A percentile compares a stretch with the other conserved stretches of the same genome.
phyloP scores from a whole-genome alignment of 2,329 filamentous ascomycete genomes.

The Stagonosporopsis cucurbitacearum region DNA sequence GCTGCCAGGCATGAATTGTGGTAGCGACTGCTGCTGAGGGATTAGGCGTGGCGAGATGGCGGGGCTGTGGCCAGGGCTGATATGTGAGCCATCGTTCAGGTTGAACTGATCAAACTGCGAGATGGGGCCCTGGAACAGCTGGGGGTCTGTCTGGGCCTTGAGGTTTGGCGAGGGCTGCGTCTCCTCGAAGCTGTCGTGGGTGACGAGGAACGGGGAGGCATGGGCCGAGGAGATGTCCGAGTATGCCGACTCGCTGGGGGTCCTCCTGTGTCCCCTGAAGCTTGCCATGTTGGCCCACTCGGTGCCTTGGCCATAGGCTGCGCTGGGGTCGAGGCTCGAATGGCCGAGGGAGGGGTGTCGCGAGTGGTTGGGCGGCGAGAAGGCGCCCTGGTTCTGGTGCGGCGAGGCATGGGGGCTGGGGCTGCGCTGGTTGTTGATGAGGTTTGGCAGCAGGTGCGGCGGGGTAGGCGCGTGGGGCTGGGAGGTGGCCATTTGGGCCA shows the following conservation, averaged over 20 bases:
- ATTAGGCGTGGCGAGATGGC: constrained; percentile 70
- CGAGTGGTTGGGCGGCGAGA: constrained; percentile 63
- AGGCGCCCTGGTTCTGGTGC: constrained; percentile 59
- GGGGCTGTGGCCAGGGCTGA: constrained; percentile 73
- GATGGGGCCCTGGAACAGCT: constrained; percentile 74
- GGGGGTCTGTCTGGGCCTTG: constrained; percentile 71
- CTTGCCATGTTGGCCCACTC: constrained; percentile 66
- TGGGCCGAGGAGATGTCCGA: constrained; percentile 88
- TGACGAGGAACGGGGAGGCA: constrained; percentile 80
- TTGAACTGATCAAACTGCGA: constrained; percentile 81
- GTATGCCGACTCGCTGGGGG: constrained; percentile 77
- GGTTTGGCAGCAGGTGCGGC: constrained; percentile 63
- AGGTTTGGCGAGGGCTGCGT: constrained; percentile 82
- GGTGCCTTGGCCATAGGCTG: constrained; percentile 62
- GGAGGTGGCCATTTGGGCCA: constrained; percentile 61
- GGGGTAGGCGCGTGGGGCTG: constrained; percentile 60
- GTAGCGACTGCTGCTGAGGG: constrained; percentile 70
- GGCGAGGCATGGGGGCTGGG: constrained; percentile 62
- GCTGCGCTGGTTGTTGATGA: constrained; percentile 59
- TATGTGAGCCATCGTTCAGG: constrained; percentile 58
- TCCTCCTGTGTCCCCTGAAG: constrained; percentile 83
- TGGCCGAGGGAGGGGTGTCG: constrained; percentile 50
- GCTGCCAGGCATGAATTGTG: constrained; percentile 55
- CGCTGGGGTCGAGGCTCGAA: constrained; percentile 66
- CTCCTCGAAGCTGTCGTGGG: constrained; percentile 80